phyloP scores from a whole-genome alignment of 306 rosid species.

The Neltuma alba region DNA sequence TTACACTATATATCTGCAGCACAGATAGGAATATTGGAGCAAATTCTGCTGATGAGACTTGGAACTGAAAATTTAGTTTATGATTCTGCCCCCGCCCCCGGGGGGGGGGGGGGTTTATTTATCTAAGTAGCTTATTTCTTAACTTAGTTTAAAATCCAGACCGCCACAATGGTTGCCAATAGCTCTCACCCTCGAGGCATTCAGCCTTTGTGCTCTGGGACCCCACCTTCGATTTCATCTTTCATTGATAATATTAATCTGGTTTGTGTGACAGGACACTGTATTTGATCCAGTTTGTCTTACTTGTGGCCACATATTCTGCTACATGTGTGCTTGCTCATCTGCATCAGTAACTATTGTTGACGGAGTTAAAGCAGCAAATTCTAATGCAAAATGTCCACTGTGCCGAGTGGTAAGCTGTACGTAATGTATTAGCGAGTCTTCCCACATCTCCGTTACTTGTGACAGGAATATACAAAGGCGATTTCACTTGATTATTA shows the following conservation, averaged over 20 bases:
- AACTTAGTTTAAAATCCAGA: conserved; percentile 22
- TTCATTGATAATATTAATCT: conserved; percentile 21
- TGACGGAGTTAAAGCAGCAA: conserved; percentile 61
- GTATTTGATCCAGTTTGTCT: conserved; percentile 95
- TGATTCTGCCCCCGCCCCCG: too few relatives aligned
- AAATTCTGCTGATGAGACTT: conserved; percentile 3
- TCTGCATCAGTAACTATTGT: conserved; percentile 87
- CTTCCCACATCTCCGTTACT: conserved; percentile 13
- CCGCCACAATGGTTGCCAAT: background rate
- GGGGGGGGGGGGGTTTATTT: too few relatives aligned
- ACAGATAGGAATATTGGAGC: background rate
- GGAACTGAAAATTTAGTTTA: background rate
- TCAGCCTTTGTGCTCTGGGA: background rate
- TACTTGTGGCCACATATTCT: conserved; percentile 94
- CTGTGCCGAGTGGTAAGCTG: conserved; percentile 76
- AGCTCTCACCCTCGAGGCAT: conserved; percentile 28
- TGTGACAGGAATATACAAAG: background rate
- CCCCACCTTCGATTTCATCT: conserved; percentile 21
- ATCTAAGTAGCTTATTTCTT: background rate
- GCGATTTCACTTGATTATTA: background rate
- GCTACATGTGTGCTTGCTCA: conserved; percentile 87
- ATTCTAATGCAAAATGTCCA: conserved; percentile 72
- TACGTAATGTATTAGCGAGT: conserved; percentile 9
- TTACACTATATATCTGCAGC: background rate
- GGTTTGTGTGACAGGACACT: conserved; percentile 61